Conservation (phyloP, 768 basidiomycete species). For the Lentinula aciculospora region DNA sequence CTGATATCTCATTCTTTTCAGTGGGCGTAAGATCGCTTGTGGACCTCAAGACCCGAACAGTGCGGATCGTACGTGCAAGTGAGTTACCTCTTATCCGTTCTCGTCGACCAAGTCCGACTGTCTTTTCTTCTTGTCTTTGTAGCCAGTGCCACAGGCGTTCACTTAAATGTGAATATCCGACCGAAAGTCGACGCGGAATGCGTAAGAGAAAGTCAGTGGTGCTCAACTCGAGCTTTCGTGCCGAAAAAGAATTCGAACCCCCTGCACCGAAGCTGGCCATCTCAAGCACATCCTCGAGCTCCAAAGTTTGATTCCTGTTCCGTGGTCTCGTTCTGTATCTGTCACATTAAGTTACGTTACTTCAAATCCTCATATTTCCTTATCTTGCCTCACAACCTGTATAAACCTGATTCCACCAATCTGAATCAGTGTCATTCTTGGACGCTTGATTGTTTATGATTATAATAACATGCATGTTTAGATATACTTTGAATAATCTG, state of each 20-base stretch:
- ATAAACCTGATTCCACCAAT: slow-evolving; percentile 6
- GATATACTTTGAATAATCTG: neutral
- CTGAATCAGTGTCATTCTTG: slow-evolving; percentile 7
- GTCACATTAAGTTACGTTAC: slow-evolving; percentile 1
- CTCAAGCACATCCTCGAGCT: neutral
- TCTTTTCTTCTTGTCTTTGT: slow-evolving; percentile 14
- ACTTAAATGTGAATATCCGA: slow-evolving; percentile 66
- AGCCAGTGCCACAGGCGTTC: slow-evolving; percentile 73
- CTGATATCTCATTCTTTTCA: neutral
- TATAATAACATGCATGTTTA: slow-evolving; percentile 6
- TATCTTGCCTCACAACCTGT: neutral
- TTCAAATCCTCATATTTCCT: slow-evolving; percentile 1
- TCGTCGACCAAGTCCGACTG: slow-evolving; percentile 10
- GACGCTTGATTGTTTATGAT: neutral
- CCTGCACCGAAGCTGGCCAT: neutral
- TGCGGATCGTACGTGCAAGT: slow-evolving; percentile 38
- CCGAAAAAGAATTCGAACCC: neutral
- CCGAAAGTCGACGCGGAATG: slow-evolving; percentile 66
- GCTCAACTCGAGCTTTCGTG: neutral
- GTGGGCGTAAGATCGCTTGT: slow-evolving; percentile 31
- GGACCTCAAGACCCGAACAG: slow-evolving; percentile 28
- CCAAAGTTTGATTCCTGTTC: neutral
- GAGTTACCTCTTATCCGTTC: slow-evolving; percentile 10
- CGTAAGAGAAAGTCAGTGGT: slow-evolving; percentile 38
- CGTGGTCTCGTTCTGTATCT: neutral